Conservation (phyloP, 805 yeast species). For the Ogataea populi-albae region DNA sequence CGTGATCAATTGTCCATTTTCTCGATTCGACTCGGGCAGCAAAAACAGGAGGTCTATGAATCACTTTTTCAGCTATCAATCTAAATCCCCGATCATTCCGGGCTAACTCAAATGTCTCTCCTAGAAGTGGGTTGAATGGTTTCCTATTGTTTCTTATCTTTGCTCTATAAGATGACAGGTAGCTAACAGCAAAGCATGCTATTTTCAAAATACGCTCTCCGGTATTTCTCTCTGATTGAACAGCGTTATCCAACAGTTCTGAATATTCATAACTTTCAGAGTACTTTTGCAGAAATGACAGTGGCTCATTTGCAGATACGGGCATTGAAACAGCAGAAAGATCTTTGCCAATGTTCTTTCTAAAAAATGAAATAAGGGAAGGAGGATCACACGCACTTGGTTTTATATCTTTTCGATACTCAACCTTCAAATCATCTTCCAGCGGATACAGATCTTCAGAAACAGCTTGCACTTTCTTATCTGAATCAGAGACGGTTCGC, state of each 20-base stretch:
- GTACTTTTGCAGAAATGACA: conserved; percentile 74
- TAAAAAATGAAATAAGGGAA: conserved; percentile 69
- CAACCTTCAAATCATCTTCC: conserved; percentile 43
- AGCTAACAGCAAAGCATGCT: conserved; percentile 81
- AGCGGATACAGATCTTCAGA: conserved; percentile 61
- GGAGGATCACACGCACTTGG: conserved; percentile 73
- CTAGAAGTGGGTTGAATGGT: conserved; percentile 92
- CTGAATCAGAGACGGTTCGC: too few species aligned
- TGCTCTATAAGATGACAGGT: conserved; percentile 64
- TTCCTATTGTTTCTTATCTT: conserved; percentile 78
- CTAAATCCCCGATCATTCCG: conserved; percentile 80
- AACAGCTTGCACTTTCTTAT: background rate
- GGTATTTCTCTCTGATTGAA: conserved; percentile 42
- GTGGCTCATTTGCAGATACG: conserved; percentile 88
- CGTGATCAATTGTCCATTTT: conserved; percentile 63
- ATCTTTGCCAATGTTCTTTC: conserved; percentile 93
- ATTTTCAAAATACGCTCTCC: conserved; percentile 63
- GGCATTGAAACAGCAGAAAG: conserved; percentile 87
- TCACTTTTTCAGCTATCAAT: conserved; percentile 77
- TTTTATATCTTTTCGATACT: conserved; percentile 57
- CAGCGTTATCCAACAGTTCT: conserved; percentile 60
- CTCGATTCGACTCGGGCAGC: conserved; percentile 74
- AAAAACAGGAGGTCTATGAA: conserved; percentile 82
- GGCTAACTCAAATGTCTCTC: conserved; percentile 89
- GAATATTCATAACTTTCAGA: conserved; percentile 81